Percentiles rank a stretch among this genome's conserved stretches.
These are phyloP conservation scores for Eleusine coracana DNA, from an alignment of 176 grass and related monocot species.

Conservation along the genomic window DNA sequence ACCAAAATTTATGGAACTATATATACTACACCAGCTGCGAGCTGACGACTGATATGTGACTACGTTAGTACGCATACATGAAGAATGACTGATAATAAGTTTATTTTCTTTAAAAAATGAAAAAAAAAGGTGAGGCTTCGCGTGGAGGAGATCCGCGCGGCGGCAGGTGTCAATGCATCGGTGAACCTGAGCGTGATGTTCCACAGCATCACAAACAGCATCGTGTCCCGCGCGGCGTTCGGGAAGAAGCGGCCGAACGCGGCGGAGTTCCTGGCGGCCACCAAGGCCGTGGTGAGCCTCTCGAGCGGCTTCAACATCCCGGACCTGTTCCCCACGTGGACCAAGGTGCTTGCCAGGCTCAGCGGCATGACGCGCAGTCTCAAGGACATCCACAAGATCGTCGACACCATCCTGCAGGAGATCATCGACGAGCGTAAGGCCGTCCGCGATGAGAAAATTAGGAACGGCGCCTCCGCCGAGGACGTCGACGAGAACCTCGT, in stretches of 20 bases:
- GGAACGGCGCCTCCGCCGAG: neutral
- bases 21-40: too few relatives aligned
- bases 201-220: slow-evolving; percentile 31
- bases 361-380: slow-evolving; percentile 25
- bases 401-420: slow-evolving; percentile 28
- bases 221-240: slow-evolving; percentile 27
- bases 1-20: too few relatives aligned
- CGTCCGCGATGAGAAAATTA: neutral
- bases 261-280: slow-evolving; percentile 27
- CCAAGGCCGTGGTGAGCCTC: slow-evolving; percentile 14
- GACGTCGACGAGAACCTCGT: slow-evolving; percentile 27
- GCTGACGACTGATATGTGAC: neutral
- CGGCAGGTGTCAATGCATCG: neutral
- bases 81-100: too few relatives aligned
- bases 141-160: slow-evolving; percentile 32
- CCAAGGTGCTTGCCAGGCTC: neutral
- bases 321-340: slow-evolving; percentile 26
- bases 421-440: slow-evolving; percentile 20
- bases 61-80: neutral
- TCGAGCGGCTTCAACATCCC: slow-evolving; percentile 30
- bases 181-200: slow-evolving; percentile 32
- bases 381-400: neutral
- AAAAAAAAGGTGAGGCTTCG: neutral
- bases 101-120: too few relatives aligned
- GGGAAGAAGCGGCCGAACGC: slow-evolving; percentile 29